Base-by-base conservation (phyloP, 352 stramenopile genomes). In the Plasmopara viticola region DNA sequence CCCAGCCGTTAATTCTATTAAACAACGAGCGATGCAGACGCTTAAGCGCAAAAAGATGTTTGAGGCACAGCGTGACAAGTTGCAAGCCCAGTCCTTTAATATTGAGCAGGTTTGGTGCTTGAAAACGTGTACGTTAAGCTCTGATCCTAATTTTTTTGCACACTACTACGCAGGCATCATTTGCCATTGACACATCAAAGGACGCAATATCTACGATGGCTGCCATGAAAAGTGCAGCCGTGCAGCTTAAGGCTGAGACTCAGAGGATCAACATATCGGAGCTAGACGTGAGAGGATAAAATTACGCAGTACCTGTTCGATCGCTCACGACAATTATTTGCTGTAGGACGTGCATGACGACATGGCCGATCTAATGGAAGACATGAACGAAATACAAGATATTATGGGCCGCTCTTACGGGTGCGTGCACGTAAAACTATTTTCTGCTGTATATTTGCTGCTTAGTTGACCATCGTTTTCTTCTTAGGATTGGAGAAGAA, bases 321-420 rank as follows among this genome's bases (percentile, higher is more conserved):
- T 45, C 38, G 20, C n/a, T 51, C 17, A 45, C 18, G 20, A 25
- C 25, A 5, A 43, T 14, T 37, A 8, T 46, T 10, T 54, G 31
- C 56, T 25, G 20, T 25, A 95, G 81, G 91, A 98, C 58, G 68
- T 98, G 37, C 93, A 96, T 66, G 96, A 99, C 66, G 94, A 98
- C 58, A 95, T 99, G 84, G 94, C 93, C 2, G 90, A 99, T 30
- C 70, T 98, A 47, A 96, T 98, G 78, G 90, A 98, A 60, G 96
- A 99, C 56, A 98, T 98, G 78, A 97, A 97, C 59, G 95, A 99
- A 66, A 98, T 99, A 55, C 97, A 99, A 57, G 95, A 98, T 56
- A 87, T 95, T 39, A 85, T 99, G 67, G 94, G 92, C 8, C 84
- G 90, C 40, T 98, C 95, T 31, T 99, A 98, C 64, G 89, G 83